Evolutionary conservation across 1,139 yeast genomes (phyloP), one percentile per base, ranked within the genome.

Genomic region (Debaryomycetaceae sp.): DNA sequence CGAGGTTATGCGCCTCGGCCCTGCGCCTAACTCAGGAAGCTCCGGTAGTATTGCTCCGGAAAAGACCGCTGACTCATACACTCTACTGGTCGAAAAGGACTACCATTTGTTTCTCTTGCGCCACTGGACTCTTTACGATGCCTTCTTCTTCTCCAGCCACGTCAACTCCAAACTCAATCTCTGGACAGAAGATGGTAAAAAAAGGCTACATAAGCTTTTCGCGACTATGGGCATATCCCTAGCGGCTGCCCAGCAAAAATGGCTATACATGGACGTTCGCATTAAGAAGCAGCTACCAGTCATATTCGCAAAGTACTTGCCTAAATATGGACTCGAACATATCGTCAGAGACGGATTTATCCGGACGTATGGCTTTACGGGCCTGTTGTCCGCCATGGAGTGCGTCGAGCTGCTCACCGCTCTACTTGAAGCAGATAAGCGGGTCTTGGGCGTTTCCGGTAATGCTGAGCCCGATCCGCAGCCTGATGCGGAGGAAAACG

Each of bases 201-300:
- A 83, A 49, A 71, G 77, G 40, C 59, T 92, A 28, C 94, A 87
- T 49, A 86, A 86, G 44, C 66, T 92, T 68, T 81, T 92, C 57
- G 98, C 98, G 3, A 75, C 81, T 41, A 90, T 92, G 96, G 98
- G 98, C 5, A 80, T 92, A 4, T 79, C 96, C 0, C 58, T 92
- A 28, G 81, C 77, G 3, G 79, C 81, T 15, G 93, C 97, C 2
- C 81, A 79, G 43, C 96, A 92, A 52, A 77, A 78, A 37, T 92
- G 97, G 96, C 66, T 80, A 21, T 93, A 90, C 50, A 76, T 87
- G 77, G 93, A 86, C 47, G 70, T 82, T 27, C 67, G 71, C 12
- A 65, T 90, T 28, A 92, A 90, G 49, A 73, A 77, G 34, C 79
- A 76, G 36, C 56, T 92, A 21, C 78, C 80, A 14, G 55, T 62